phyloP scores from a whole-genome alignment of 78 protist species.

The Tieghemostelium lacteum region DNA sequence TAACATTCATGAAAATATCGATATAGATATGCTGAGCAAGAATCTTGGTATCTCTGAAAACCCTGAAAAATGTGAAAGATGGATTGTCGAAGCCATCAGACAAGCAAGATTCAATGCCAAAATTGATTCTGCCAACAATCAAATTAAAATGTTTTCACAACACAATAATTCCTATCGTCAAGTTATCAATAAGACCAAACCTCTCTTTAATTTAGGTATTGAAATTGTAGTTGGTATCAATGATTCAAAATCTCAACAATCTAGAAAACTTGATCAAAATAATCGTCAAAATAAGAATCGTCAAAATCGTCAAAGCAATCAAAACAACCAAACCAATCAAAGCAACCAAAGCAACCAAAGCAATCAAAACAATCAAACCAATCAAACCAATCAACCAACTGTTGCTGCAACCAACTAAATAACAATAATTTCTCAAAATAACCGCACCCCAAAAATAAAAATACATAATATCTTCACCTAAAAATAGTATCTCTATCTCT shows the following conservation, averaged over 20 bases:
- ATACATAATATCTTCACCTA: not conserved
- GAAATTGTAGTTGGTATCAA: conserved; percentile 74
- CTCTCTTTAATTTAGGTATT: conserved; percentile 71
- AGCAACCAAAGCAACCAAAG: not conserved
- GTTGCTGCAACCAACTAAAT: not conserved
- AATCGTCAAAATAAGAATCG: conserved; percentile 22
- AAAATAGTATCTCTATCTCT: not conserved
- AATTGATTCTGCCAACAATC: conserved; percentile 86
- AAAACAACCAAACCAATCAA: not conserved
- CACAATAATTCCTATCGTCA: conserved; percentile 82
- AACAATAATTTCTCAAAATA: not conserved
- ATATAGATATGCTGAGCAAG: conserved; percentile 87
- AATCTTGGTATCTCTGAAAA: conserved; percentile 85
- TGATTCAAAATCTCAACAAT: conserved; percentile 49
- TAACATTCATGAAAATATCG: conserved; percentile 90
- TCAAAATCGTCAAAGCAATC: conserved; percentile 11
- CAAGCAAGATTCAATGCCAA: conserved; percentile 91
- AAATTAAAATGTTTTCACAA: conserved; percentile 89
- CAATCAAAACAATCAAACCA: not conserved
- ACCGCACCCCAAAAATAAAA: not conserved
- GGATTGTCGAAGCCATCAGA: conserved; percentile 94
- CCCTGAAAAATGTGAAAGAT: conserved; percentile 89
- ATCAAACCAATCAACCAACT: not conserved
- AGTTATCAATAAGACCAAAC: conserved; percentile 93
- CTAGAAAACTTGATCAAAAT: conserved; percentile 14